phyloP scores from a whole-genome alignment of 164 flowering plant species.

The Macadamia tetraphylla region DNA sequence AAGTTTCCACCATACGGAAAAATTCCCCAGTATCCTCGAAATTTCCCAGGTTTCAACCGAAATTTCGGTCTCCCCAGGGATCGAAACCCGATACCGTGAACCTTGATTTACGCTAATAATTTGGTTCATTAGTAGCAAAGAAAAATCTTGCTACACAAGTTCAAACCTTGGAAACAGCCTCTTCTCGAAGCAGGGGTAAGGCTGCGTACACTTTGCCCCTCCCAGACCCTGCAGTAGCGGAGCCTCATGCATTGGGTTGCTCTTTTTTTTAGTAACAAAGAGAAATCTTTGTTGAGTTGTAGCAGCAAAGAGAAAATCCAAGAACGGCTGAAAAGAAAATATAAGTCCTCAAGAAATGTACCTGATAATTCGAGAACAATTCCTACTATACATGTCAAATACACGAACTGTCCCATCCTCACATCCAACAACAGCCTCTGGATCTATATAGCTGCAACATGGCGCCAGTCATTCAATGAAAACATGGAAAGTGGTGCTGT shows the following conservation, averaged over 20 bases:
- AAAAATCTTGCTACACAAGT: too few species aligned
- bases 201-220: too few species aligned
- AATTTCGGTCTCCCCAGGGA: too few species aligned
- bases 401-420: slow-evolving; percentile 82
- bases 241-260: too few species aligned
- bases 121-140: neutral
- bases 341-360: slow-evolving; percentile 15
- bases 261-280: neutral
- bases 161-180: too few species aligned
- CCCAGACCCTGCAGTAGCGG: too few species aligned
- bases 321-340: neutral
- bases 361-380: slow-evolving; percentile 77
- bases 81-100: too few species aligned
- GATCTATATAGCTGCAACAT: slow-evolving; percentile 69
- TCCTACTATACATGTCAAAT: slow-evolving; percentile 90
- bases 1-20: too few species aligned
- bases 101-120: neutral
- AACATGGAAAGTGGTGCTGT: neutral
- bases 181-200: too few species aligned
- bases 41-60: too few species aligned
- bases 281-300: too few species aligned
- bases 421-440: slow-evolving; percentile 88
- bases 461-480: neutral
- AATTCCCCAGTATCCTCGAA: too few species aligned
- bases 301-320: neutral